phyloP scores from a whole-genome alignment of 176 grass and related monocot species.

The Oropetium thomaeum region DNA sequence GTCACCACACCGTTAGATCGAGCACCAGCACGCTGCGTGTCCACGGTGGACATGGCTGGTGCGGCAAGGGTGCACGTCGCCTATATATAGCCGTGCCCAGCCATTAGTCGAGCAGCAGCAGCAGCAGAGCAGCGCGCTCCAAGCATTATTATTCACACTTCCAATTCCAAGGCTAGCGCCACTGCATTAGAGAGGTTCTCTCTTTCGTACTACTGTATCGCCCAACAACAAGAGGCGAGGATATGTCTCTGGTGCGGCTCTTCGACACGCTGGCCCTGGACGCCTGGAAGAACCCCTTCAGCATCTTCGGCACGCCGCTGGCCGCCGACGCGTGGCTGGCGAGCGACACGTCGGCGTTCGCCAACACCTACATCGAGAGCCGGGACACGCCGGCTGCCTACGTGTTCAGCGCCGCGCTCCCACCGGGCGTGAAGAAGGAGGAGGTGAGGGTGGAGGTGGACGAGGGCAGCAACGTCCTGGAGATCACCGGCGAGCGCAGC shows the following conservation, averaged over 20 bases:
- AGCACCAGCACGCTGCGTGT: too few species aligned
- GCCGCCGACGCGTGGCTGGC: slow-evolving; percentile 39
- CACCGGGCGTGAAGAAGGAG: slow-evolving; percentile 50
- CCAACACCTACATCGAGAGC: slow-evolving; percentile 48
- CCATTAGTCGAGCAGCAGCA: slow-evolving; percentile 1
- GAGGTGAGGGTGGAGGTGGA: slow-evolving; percentile 56
- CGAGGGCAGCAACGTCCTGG: slow-evolving; percentile 49
- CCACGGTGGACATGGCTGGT: too few species aligned
- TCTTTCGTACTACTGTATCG: too few species aligned
- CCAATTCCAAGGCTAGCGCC: too few species aligned
- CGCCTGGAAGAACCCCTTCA: slow-evolving; percentile 53
- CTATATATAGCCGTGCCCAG: slow-evolving; percentile 27
- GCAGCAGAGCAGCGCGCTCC: too few species aligned
- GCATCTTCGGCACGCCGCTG: slow-evolving; percentile 47
- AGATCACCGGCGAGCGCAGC: slow-evolving; percentile 54
- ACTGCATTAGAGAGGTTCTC: too few species aligned
- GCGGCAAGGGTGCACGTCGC: background rate
- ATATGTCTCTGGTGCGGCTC: slow-evolving; percentile 54
- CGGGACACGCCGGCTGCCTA: slow-evolving; percentile 47
- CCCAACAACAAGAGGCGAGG: background rate
- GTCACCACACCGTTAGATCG: too few species aligned
- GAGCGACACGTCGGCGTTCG: slow-evolving; percentile 53
- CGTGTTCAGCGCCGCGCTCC: slow-evolving; percentile 56
- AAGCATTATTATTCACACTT: background rate
- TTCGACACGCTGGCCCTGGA: slow-evolving; percentile 55